phyloP scores from a whole-genome alignment of 371 early-diverging fungal genomes.

The Syncephalis plumigaleata region DNA sequence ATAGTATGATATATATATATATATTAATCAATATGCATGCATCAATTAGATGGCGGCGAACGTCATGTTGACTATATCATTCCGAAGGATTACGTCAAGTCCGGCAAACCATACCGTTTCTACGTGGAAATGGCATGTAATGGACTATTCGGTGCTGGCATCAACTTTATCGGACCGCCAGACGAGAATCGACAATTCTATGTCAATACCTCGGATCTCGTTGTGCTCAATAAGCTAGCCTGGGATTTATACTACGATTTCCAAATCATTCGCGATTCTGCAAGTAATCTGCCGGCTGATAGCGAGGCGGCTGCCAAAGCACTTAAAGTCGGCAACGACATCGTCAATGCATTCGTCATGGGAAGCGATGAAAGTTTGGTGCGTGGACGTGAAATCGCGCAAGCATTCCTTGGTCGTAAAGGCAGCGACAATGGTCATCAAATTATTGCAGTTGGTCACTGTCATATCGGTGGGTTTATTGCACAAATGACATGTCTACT shows the following conservation, averaged over 20 bases:
- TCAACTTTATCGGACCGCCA: conserved; percentile 44
- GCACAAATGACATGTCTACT: too few species aligned
- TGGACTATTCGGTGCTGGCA: conserved; percentile 77
- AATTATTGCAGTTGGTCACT: conserved; percentile 72
- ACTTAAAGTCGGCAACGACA: conserved; percentile 53
- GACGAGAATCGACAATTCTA: conserved; percentile 28
- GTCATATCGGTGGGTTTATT: conserved; percentile 42
- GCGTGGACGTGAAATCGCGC: conserved; percentile 30
- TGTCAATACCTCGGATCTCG: conserved; percentile 41
- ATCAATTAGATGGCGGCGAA: conserved; percentile 24
- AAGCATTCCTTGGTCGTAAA: conserved; percentile 35
- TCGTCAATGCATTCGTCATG: conserved; percentile 52
- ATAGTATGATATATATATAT: too few species aligned
- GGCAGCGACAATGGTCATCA: conserved; percentile 37
- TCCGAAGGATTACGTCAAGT: conserved; percentile 27
- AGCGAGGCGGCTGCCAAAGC: conserved; percentile 59
- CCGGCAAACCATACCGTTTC: conserved; percentile 42
- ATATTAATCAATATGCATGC: too few species aligned
- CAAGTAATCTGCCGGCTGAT: conserved; percentile 47
- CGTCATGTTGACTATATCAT: conserved; percentile 61
- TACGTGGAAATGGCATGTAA: conserved; percentile 89
- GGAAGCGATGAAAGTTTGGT: conserved; percentile 31
- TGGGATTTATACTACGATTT: conserved; percentile 59
- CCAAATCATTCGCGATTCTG: conserved; percentile 57
- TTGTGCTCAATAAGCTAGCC: conserved; percentile 41